Conservation (phyloP, 2,329 filamentous ascomycete species). For the Verticillium dahliae region DNA sequence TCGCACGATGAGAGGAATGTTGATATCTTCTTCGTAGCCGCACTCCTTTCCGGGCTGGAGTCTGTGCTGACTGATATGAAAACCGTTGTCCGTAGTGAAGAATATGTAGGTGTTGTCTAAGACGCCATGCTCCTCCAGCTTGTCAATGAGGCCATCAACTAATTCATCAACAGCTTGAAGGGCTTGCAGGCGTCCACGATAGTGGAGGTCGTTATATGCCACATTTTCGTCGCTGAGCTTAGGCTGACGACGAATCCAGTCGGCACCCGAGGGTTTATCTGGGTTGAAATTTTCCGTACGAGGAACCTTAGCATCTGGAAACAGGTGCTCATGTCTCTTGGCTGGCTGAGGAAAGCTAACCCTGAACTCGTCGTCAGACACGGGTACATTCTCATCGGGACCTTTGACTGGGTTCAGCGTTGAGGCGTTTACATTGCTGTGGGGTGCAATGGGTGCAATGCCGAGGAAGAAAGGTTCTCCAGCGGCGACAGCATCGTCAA, state of each 20-base stretch:
- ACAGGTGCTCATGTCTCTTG: constrained; percentile 53
- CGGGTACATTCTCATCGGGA: constrained; percentile 43
- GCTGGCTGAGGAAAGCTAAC: constrained; percentile 31
- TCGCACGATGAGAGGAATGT: constrained; percentile 42
- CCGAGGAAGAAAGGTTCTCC: constrained; percentile 49
- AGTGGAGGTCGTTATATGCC: constrained; percentile 29
- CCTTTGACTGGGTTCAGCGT: constrained; percentile 47
- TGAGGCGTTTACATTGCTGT: constrained; percentile 20
- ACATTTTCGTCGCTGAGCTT: constrained; percentile 22
- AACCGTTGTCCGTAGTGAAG: constrained; percentile 47
- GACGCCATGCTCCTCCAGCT: constrained; percentile 21
- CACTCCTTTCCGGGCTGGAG: constrained; percentile 45
- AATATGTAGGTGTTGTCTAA: constrained; percentile 42
- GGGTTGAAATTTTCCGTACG: constrained; percentile 64
- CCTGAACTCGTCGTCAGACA: constrained; percentile 41
- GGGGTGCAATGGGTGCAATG: constrained; percentile 39
- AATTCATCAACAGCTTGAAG: constrained; percentile 40
- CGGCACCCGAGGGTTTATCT: constrained; percentile 27
- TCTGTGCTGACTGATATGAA: constrained; percentile 46
- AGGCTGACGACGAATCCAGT: constrained; percentile 35
- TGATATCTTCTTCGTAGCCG: constrained; percentile 44
- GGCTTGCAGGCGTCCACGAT: constrained; percentile 32
- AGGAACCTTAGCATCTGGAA: constrained; percentile 52
- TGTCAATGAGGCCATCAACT: constrained; percentile 28
- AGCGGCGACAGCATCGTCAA: constrained; percentile 53